Conservation (phyloP, 257 asterid genomes). For the Fraxinus pennsylvanica region DNA sequence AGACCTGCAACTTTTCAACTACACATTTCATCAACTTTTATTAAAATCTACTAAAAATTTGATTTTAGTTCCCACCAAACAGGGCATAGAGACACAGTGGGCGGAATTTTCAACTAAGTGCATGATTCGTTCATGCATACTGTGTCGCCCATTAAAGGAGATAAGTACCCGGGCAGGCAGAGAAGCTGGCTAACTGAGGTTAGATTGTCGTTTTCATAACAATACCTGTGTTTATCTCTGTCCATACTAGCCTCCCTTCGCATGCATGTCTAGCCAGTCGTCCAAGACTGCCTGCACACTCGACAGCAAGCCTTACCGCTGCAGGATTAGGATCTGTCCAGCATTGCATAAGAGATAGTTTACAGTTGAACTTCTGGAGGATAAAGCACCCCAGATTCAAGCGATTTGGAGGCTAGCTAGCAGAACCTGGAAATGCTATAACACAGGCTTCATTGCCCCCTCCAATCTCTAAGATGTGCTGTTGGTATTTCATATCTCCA, state of each 20-base stretch:
- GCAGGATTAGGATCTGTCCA: conserved; percentile 3
- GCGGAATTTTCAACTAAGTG: not conserved
- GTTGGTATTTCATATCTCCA: conserved; percentile 7
- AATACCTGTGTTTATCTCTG: not conserved
- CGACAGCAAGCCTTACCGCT: no score
- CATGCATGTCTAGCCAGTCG: not conserved
- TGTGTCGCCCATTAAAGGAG: no score
- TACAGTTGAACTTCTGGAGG: conserved; percentile 69
- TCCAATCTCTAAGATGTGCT: conserved; percentile 60
- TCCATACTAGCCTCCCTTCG: not conserved
- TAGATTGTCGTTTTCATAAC: not conserved
- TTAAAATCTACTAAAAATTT: no score
- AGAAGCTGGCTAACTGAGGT: not conserved
- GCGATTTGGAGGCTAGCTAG: conserved; percentile 33
- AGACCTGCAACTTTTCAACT: no score
- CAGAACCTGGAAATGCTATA: not conserved
- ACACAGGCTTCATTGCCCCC: conserved; percentile 66
- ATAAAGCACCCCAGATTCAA: conserved; percentile 57
- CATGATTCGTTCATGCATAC: not conserved
- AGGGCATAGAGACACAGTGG: conserved; percentile 42
- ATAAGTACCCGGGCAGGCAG: not conserved
- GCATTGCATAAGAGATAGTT: conserved; percentile 45
- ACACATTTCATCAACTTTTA: no score
- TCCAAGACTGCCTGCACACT: not conserved
- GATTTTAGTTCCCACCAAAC: no score